Base-by-base conservation (phyloP, 2,329 filamentous ascomycete genomes). In the Dryadomyces sulphureus region DNA sequence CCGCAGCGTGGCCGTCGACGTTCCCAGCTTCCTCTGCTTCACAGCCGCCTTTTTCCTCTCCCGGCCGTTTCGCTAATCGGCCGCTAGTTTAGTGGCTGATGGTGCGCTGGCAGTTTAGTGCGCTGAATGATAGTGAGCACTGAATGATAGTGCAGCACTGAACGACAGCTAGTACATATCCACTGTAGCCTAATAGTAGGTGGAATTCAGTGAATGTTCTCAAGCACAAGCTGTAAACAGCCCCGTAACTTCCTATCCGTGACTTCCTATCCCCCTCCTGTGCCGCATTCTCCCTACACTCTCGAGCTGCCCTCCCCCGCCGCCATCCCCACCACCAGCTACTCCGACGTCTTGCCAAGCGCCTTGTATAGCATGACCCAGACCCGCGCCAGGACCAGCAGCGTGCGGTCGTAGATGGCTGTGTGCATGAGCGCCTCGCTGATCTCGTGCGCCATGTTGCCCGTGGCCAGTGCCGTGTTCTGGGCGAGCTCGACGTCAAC, bases 321-420 rank as follows among this genome's bases (percentile, higher is more conserved):
- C n/a, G n/a, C n/a, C n/a, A n/a, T n/a, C n/a, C n/a, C n/a, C n/a
- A n/a, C n/a, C n/a, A n/a, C n/a, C n/a, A n/a, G n/a, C n/a, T n/a
- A n/a, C 38, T 40, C 38, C 7, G 38, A 12, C 7, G 38, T 21
- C 2, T 22, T 12, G 14, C 25, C 38, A 3, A 16, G 21, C 14
- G 7, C 11, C 6, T 11, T 24, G 21, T 30, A 17, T 9, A 38
- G 43, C 14, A 38, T 20, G 24, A 19, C 17, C 43, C 43, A 45
- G 17, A 16, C 30, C 27, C 22, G 12, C 17, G 43, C 36, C 36
- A 45, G 36, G n/a, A 45, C 35, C 7, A 19, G 8, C 14, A 12
- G 2, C 5, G 48, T 12, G 2, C 7, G 20, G 39, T 53, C 52
- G 42, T 49, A 48, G 21, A 53, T 19, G 4, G 51, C 48, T 20